Conservation (phyloP, 2,329 filamentous ascomycete genomes). For the Aspergillus piperis region DNA sequence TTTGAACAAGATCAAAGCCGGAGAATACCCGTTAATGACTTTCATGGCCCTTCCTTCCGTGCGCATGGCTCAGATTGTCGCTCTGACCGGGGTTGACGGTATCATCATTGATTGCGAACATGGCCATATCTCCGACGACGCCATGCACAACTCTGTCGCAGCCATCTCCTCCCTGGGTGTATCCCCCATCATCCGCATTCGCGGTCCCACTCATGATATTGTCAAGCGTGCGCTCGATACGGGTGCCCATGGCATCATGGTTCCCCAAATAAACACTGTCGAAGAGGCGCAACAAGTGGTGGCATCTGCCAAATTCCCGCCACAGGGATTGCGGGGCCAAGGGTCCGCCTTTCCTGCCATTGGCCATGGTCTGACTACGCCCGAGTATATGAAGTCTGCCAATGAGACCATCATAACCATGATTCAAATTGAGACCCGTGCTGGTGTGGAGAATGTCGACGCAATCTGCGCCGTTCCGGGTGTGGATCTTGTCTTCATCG, state of each 20-base stretch:
- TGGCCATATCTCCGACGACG: conserved; percentile 31
- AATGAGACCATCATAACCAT: conserved; percentile 36
- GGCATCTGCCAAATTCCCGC: conserved; percentile 26
- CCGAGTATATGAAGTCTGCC: conserved; percentile 36
- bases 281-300: conserved; percentile 16
- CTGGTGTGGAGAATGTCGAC: conserved; percentile 44
- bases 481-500: conserved; percentile 22
- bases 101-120: conserved; percentile 54
- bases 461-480: conserved; percentile 41
- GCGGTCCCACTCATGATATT: conserved; percentile 22
- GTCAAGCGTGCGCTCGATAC: conserved; percentile 30
- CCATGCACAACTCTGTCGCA: conserved; percentile 31
- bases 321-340: conserved; percentile 29
- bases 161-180: conserved; percentile 29
- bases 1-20: conserved; percentile 46
- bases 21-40: conserved; percentile 49
- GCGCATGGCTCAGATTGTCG: conserved; percentile 56
- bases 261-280: conserved; percentile 36
- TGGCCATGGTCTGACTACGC: conserved; percentile 33
- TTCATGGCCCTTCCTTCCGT: conserved; percentile 53
- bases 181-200: conserved; percentile 26
- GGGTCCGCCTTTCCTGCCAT: conserved; percentile 29
- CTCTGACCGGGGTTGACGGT: conserved; percentile 63
- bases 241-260: conserved; percentile 31
- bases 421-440: conserved; percentile 43